A percentile compares a stretch with the other conserved stretches of the same genome.
Conservation (phyloP, 202 grass and related monocot species). For the Eragrostis tef region DNA sequence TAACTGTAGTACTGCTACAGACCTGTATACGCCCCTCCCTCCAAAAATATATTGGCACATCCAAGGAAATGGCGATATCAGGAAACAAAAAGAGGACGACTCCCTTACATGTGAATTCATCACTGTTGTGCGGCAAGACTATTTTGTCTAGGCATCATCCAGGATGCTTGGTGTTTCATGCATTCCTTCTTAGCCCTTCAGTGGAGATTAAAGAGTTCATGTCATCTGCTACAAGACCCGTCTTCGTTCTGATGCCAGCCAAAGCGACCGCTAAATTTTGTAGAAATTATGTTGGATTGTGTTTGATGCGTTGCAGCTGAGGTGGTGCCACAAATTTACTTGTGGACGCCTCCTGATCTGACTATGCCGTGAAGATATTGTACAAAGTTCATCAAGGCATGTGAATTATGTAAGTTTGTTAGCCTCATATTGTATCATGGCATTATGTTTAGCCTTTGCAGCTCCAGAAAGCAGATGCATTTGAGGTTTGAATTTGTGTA, state of each 20-base stretch:
- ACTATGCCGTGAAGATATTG: slow-evolving; percentile 3
- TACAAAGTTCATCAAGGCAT: slow-evolving; percentile 34
- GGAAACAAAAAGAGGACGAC: slow-evolving; percentile 72
- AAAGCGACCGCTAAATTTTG: slow-evolving; percentile 43
- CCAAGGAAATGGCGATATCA: slow-evolving; percentile 79
- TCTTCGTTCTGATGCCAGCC: slow-evolving; percentile 6
- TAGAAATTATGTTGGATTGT: slow-evolving; percentile 15
- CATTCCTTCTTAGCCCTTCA: background rate
- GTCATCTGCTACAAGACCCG: background rate
- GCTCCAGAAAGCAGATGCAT: slow-evolving; percentile 4
- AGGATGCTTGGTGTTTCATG: slow-evolving; percentile 4
- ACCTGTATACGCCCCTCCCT: slow-evolving; percentile 77
- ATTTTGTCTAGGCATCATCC: slow-evolving; percentile 69
- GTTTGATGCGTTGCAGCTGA: background rate
- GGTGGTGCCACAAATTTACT: background rate
- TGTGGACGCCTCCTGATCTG: slow-evolving; percentile 6
- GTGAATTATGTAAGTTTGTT: slow-evolving; percentile 30
- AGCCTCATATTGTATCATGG: background rate
- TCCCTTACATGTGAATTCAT: slow-evolving; percentile 74
- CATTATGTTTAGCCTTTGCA: background rate
- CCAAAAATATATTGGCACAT: slow-evolving; percentile 97
- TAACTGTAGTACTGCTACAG: slow-evolving; percentile 48
- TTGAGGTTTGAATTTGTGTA: slow-evolving; percentile 32
- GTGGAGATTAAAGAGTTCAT: background rate
- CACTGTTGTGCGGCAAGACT: slow-evolving; percentile 77